Evolutionary conservation across 805 yeast species (phyloP).

Genomic region (Blastobotrys peoriensis): DNA sequence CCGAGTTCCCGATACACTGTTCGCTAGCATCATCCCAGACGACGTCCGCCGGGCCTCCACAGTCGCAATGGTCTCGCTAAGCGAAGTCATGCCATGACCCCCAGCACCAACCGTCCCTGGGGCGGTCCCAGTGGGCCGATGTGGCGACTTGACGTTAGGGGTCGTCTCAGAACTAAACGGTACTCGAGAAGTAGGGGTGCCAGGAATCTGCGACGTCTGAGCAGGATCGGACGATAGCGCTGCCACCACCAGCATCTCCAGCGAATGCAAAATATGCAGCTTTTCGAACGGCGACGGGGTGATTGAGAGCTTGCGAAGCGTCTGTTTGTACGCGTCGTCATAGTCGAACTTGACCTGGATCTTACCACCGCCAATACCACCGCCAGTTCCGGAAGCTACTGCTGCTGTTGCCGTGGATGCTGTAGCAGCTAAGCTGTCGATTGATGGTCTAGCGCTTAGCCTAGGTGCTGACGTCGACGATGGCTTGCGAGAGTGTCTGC

Average conservation of each 20-base stretch:
- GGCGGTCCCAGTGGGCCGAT: constrained; percentile 2
- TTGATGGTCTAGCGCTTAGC: not conserved
- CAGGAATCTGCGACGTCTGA: not conserved
- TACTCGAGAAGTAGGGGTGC: constrained; percentile 18
- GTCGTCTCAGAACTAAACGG: constrained; percentile 14
- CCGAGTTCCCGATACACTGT: constrained; percentile 13
- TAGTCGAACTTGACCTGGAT: constrained; percentile 9
- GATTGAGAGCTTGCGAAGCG: constrained; percentile 20
- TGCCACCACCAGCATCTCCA: constrained; percentile 23
- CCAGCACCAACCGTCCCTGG: constrained; percentile 5
- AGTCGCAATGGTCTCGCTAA: constrained; percentile 21
- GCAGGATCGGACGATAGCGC: constrained; percentile 13
- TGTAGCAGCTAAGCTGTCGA: not conserved
- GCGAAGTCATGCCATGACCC: constrained; percentile 11
- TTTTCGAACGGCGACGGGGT: constrained; percentile 24
- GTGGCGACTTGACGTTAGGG: constrained; percentile 2
- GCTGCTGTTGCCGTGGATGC: constrained; percentile 1
- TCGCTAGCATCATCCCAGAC: constrained; percentile 9
- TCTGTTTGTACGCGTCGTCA: constrained; percentile 22
- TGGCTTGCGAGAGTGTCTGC: not conserved
- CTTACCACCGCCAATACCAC: not conserved
- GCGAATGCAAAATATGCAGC: constrained; percentile 21
- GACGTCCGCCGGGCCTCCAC: constrained; percentile 22
- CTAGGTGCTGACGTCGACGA: not conserved
- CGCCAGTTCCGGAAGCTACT: not conserved